A percentile compares a stretch with the other conserved stretches of the same genome.
Evolutionary conservation across 2,329 filamentous ascomycete genomes (phyloP).

Genomic region (Cadophora sp.): DNA sequence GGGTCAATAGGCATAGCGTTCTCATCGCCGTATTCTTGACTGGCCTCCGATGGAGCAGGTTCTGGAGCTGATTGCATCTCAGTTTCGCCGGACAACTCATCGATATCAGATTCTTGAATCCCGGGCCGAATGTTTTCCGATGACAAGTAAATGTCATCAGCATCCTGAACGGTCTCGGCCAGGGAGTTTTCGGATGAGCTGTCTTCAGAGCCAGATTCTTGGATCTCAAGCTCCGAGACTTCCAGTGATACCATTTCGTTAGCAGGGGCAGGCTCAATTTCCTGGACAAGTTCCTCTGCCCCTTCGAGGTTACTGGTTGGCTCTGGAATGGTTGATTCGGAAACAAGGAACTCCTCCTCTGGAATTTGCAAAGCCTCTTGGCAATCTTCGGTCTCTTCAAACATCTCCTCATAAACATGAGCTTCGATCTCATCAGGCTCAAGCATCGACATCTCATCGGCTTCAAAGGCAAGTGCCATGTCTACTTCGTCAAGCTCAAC

Average conservation of each 20-base stretch:
- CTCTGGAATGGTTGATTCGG: background rate
- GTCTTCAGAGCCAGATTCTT: background rate
- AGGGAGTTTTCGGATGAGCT: background rate
- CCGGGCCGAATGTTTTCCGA: background rate
- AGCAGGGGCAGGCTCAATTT: background rate
- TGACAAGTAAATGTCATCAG: background rate
- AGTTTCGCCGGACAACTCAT: background rate
- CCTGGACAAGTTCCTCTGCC: slow-evolving; percentile 20
- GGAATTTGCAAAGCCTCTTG: slow-evolving; percentile 7
- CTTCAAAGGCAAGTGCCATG: slow-evolving; percentile 62
- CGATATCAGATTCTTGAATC: background rate
- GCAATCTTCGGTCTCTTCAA: slow-evolving; percentile 1
- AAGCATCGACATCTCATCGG: slow-evolving; percentile 65
- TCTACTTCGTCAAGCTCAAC: slow-evolving; percentile 61
- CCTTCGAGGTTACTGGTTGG: background rate
- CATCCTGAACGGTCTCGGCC: background rate
- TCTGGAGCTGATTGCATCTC: slow-evolving; percentile 43
- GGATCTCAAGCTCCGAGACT: background rate
- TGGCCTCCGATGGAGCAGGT: slow-evolving; percentile 63
- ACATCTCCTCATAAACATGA: slow-evolving; percentile 24
- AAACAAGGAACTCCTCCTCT: background rate
- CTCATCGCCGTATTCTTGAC: slow-evolving; percentile 72
- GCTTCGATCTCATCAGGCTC: slow-evolving; percentile 47
- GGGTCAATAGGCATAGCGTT: slow-evolving; percentile 66
- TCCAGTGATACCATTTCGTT: background rate